These are phyloP conservation scores for Teunomyces stri DNA, from an alignment of 805 yeast genomes.

Conservation along the genomic window DNA sequence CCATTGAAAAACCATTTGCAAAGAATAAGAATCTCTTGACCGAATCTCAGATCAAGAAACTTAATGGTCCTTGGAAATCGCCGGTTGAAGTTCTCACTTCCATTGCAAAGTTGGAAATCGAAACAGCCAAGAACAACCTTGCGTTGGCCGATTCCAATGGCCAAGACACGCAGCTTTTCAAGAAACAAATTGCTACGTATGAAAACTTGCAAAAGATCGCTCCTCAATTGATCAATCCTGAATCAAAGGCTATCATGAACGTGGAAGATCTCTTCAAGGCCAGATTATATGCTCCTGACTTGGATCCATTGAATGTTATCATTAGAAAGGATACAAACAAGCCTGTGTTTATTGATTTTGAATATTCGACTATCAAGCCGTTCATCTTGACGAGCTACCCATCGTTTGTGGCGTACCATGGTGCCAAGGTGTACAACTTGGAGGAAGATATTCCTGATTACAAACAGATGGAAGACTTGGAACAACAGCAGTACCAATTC, in stretches of 20 bases:
- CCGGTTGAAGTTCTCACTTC: constrained; percentile 65
- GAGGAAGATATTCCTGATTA: constrained; percentile 73
- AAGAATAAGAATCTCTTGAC: constrained; percentile 58
- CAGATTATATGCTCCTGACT: constrained; percentile 73
- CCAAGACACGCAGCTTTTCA: constrained; percentile 42
- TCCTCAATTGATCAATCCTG: constrained; percentile 55
- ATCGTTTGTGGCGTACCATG: constrained; percentile 78
- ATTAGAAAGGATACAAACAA: constrained; percentile 29
- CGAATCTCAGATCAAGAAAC: constrained; percentile 46
- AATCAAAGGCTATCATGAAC: constrained; percentile 57
- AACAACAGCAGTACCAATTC: constrained; percentile 77
- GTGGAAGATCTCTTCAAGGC: constrained; percentile 64
- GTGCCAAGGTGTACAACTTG: constrained; percentile 79
- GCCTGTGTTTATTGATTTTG: constrained; percentile 74
- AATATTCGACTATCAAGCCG: constrained; percentile 77
- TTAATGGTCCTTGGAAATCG: constrained; percentile 76
- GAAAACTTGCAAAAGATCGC: constrained; percentile 57
- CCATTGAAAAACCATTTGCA: constrained; percentile 75
- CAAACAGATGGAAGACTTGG: constrained; percentile 63
- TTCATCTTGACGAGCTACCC: constrained; percentile 78
- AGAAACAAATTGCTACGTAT: constrained; percentile 57
- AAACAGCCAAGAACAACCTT: constrained; percentile 52
- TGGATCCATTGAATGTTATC: constrained; percentile 87
- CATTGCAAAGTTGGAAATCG: constrained; percentile 66
- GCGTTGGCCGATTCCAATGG: constrained; percentile 46